Conservation (phyloP, 2,329 filamentous ascomycete genomes). For the Penicillium sp. region DNA sequence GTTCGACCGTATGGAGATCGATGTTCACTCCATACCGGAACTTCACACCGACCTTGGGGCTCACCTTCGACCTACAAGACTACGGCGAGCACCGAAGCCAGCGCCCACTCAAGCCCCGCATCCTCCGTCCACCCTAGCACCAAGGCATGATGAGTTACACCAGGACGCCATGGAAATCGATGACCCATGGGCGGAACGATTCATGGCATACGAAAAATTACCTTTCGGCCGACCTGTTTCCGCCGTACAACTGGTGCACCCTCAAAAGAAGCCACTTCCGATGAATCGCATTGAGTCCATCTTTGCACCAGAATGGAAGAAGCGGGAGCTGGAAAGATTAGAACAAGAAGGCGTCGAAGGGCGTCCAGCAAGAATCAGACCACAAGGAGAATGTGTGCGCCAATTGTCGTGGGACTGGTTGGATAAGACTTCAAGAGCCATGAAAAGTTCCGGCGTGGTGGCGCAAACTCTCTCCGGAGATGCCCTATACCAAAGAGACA, state of each 20-base stretch:
- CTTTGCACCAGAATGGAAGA: slow-evolving; percentile 28
- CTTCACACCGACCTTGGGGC: slow-evolving; percentile 19
- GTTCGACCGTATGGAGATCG: slow-evolving; percentile 9
- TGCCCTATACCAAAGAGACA: slow-evolving; percentile 35
- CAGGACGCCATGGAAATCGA: slow-evolving; percentile 10
- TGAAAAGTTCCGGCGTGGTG: slow-evolving; percentile 27
- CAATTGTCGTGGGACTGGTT: slow-evolving; percentile 40
- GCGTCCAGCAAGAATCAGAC: slow-evolving; percentile 21
- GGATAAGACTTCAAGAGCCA: slow-evolving; percentile 30
- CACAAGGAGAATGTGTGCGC: slow-evolving; percentile 34
- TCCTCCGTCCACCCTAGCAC: background rate
- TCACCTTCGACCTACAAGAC: slow-evolving; percentile 16
- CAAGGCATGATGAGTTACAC: background rate
- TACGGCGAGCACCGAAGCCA: background rate
- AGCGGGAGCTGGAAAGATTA: slow-evolving; percentile 26
- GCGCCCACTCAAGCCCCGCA: background rate
- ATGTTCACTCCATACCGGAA: slow-evolving; percentile 5
- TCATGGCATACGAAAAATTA: slow-evolving; percentile 11
- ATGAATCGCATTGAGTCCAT: slow-evolving; percentile 30
- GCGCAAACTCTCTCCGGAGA: slow-evolving; percentile 37
- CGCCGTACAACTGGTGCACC: slow-evolving; percentile 30
- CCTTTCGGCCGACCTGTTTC: slow-evolving; percentile 30
- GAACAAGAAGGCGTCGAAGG: slow-evolving; percentile 17
- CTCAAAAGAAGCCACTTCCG: slow-evolving; percentile 23
- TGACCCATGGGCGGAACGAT: slow-evolving; percentile 24